These are phyloP conservation scores for Mortierella hygrophila DNA, from an alignment of 192 early-diverging fungal genomes.

Conservation along the genomic window DNA sequence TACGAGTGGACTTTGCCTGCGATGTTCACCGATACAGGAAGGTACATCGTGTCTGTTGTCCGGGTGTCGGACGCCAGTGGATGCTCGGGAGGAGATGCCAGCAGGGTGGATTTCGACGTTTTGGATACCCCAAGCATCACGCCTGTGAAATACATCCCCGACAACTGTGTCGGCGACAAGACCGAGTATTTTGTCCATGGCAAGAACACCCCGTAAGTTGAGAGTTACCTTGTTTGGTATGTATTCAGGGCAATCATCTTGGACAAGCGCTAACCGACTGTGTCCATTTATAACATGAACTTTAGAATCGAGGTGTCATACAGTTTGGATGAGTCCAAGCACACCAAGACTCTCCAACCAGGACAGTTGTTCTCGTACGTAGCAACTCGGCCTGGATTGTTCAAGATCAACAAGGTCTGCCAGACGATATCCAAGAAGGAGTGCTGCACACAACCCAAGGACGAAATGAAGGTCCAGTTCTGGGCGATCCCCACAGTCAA, in stretches of 20 bases:
- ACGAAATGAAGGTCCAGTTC: slow-evolving; percentile 24
- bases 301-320: slow-evolving; percentile 46
- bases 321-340: slow-evolving; percentile 28
- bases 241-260: neutral
- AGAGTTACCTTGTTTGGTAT: neutral
- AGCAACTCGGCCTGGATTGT: slow-evolving; percentile 23
- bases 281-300: neutral
- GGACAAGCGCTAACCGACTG: neutral
- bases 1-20: slow-evolving; percentile 44
- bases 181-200: slow-evolving; percentile 43
- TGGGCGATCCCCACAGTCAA: slow-evolving; percentile 46
- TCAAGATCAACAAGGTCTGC: slow-evolving; percentile 37
- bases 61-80: slow-evolving; percentile 37
- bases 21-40: slow-evolving; percentile 36
- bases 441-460: slow-evolving; percentile 36
- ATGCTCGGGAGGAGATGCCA: slow-evolving; percentile 25
- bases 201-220: slow-evolving; percentile 28
- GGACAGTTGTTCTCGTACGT: slow-evolving; percentile 23
- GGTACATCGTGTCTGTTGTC: slow-evolving; percentile 33
- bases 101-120: slow-evolving; percentile 42
- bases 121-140: slow-evolving; percentile 41
- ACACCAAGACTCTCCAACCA: slow-evolving; percentile 15
- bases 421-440: slow-evolving; percentile 41
- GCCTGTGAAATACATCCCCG: slow-evolving; percentile 15
- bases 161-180: slow-evolving; percentile 45